Evolutionary conservation across 352 stramenopile species (phyloP).

Genomic region (Elongisporangium prolatum): DNA sequence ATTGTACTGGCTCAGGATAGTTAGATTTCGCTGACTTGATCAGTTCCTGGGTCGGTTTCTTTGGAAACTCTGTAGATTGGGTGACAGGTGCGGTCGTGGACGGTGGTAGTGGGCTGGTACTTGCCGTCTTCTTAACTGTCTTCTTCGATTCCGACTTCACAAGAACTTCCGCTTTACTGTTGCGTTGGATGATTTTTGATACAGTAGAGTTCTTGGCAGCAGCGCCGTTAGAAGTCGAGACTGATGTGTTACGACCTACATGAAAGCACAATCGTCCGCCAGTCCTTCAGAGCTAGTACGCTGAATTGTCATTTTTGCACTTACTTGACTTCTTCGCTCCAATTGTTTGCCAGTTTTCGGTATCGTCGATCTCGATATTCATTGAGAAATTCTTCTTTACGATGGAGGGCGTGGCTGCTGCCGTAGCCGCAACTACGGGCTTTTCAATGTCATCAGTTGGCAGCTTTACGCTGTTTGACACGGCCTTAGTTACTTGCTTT

Average conservation of each 20-base stretch:
- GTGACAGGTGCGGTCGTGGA: not conserved
- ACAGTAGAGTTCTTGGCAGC: not conserved
- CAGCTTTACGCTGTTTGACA: not conserved
- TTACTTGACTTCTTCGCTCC: slow-evolving; percentile 24
- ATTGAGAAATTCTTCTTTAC: not conserved
- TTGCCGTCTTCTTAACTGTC: not conserved
- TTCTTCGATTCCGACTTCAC: not conserved
- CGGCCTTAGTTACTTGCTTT: slow-evolving; percentile 14
- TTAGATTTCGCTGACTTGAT: not conserved
- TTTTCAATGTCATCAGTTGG: not conserved
- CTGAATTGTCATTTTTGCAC: not conserved
- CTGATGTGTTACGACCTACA: not conserved
- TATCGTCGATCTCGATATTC: not conserved
- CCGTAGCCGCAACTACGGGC: not conserved
- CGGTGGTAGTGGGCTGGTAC: not conserved
- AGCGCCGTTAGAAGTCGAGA: not conserved
- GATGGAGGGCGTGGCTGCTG: not conserved
- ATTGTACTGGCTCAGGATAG: not conserved
- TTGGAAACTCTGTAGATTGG: not conserved
- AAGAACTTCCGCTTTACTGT: not conserved
- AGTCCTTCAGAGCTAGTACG: not conserved
- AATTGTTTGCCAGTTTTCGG: slow-evolving; percentile 15
- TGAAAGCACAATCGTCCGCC: not conserved
- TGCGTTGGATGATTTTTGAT: not conserved
- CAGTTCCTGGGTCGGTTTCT: not conserved